Evolutionary conservation across 768 basidiomycete genomes (phyloP).

Genomic region (Boletus bicolor): DNA sequence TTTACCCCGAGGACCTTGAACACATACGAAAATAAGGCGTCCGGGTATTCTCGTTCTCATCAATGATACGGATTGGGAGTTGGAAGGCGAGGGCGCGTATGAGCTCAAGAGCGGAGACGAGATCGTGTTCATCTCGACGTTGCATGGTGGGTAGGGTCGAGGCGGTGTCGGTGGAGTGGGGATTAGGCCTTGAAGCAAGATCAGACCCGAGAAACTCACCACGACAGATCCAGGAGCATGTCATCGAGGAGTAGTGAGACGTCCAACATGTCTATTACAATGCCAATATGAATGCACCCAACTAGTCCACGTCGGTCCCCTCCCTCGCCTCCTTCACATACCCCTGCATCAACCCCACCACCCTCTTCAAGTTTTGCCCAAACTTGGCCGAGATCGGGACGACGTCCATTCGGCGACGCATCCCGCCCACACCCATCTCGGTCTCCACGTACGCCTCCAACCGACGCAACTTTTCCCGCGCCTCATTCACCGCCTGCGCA

Average conservation of each 20-base stretch:
- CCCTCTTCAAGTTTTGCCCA: slow-evolving; percentile 71
- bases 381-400: slow-evolving; percentile 85
- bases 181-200: background rate
- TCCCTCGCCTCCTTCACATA: slow-evolving; percentile 57
- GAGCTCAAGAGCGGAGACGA: slow-evolving; percentile 75
- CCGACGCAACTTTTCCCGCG: slow-evolving; percentile 51
- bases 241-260: background rate
- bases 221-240: background rate
- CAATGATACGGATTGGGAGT: slow-evolving; percentile 97
- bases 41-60: slow-evolving; percentile 97
- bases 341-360: slow-evolving; percentile 63
- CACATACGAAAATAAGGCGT: slow-evolving; percentile 51
- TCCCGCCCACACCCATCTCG: slow-evolving; percentile 35
- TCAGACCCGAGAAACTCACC: background rate
- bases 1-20: too few relatives aligned
- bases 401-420: slow-evolving; percentile 50
- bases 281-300: background rate
- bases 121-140: slow-evolving; percentile 93
- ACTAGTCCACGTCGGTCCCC: background rate
- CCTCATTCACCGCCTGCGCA: slow-evolving; percentile 46
- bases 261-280: background rate
- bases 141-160: slow-evolving; percentile 58
- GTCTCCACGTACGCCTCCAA: slow-evolving; percentile 56
- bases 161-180: background rate
- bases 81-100: slow-evolving; percentile 92